A percentile compares a stretch with the other conserved stretches of the same genome.
These are phyloP conservation scores for Martiniozyma abietophila DNA, from an alignment of 805 yeast genomes.

Conservation along the genomic window DNA sequence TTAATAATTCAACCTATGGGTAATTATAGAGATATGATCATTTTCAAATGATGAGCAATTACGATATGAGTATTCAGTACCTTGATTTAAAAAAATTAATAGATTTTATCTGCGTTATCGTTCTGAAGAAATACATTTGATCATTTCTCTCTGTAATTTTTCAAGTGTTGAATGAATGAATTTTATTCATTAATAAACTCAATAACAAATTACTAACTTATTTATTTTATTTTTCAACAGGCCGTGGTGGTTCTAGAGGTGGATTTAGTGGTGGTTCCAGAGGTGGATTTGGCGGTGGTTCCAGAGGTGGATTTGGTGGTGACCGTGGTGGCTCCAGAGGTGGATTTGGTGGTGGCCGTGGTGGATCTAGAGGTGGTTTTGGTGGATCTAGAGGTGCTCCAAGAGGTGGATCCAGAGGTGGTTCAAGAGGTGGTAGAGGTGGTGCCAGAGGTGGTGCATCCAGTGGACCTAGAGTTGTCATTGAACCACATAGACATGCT, in stretches of 20 bases:
- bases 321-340: slow-evolving; percentile 34
- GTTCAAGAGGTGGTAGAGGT: slow-evolving; percentile 39
- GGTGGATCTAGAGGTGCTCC: slow-evolving; percentile 39
- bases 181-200: background rate
- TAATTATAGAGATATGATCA: no score
- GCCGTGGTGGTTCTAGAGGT: slow-evolving; percentile 24
- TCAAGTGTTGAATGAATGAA: background rate
- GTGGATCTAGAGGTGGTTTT: slow-evolving; percentile 47
- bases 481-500: slow-evolving; percentile 98
- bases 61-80: no score
- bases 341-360: slow-evolving; percentile 21
- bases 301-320: no score
- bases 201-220: slow-evolving; percentile 5
- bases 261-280: no score
- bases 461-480: slow-evolving; percentile 93
- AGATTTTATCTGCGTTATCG: slow-evolving; percentile 9
- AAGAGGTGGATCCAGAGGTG: slow-evolving; percentile 39
- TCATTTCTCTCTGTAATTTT: no score
- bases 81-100: no score
- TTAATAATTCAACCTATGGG: no score
- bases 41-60: no score
- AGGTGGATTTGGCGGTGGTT: slow-evolving; percentile 21
- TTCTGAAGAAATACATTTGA: no score
- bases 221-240: slow-evolving; percentile 4
- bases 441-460: slow-evolving; percentile 62